Evolutionary conservation across 352 stramenopile species (phyloP).

Genomic region (Peronosclerospora sorghi): DNA sequence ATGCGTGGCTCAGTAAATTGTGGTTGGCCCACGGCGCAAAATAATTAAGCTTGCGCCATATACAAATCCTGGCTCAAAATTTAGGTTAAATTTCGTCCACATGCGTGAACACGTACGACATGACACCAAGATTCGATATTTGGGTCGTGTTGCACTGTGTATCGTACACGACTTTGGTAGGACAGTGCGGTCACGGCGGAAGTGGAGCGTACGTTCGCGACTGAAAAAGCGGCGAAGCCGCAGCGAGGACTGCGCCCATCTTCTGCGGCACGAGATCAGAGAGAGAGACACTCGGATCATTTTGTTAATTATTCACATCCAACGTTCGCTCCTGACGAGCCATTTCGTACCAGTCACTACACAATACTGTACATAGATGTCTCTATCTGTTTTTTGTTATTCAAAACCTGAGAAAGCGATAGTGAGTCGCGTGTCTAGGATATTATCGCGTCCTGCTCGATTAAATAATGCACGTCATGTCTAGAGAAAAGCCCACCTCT

Average conservation of each 20-base stretch:
- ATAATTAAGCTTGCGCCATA: slow-evolving; percentile 12
- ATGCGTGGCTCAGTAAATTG: slow-evolving; percentile 2
- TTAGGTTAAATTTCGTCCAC: slow-evolving; percentile 6
- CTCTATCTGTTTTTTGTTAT: no score
- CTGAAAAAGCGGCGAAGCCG: slow-evolving; percentile 22
- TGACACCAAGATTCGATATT: slow-evolving; percentile 11
- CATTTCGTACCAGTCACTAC: slow-evolving; percentile 6
- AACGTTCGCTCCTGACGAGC: slow-evolving; percentile 22
- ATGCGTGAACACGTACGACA: slow-evolving; percentile 7
- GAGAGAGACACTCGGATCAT: slow-evolving; percentile 6
- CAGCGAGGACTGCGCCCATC: slow-evolving; percentile 27
- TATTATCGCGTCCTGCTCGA: no score
- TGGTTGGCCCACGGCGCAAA: slow-evolving; percentile 15
- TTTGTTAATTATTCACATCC: slow-evolving; percentile 34
- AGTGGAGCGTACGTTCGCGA: slow-evolving; percentile 6
- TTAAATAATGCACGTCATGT: no score
- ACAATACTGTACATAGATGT: no score
- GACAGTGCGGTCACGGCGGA: no score
- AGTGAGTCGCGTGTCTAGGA: no score
- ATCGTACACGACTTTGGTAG: slow-evolving; percentile 13
- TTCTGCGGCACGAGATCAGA: slow-evolving; percentile 27
- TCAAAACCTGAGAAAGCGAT: no score
- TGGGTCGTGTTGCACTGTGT: slow-evolving; percentile 7
- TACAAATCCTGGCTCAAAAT: slow-evolving; percentile 10
- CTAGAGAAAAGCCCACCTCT: no score